These are phyloP conservation scores for Coniochaeta pulveracea DNA, from an alignment of 2,329 filamentous ascomycete species.

Conservation along the genomic window DNA sequence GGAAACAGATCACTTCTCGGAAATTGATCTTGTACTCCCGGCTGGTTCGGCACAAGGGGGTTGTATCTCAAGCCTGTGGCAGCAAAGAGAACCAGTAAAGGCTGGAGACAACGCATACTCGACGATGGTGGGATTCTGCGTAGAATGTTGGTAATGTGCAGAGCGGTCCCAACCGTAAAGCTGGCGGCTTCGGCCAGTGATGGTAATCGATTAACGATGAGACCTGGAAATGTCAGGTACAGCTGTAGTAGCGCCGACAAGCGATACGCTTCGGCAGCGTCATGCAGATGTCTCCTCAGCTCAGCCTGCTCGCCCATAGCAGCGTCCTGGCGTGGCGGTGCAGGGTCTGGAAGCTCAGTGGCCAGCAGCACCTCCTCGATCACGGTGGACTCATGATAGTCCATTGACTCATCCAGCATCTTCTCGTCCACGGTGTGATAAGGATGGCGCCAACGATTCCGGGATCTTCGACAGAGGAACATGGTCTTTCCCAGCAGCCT, in stretches of 20 bases:
- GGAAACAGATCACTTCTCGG: not conserved
- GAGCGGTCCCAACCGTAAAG: conserved; percentile 9
- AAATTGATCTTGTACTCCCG: too few relatives aligned
- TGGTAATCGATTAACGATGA: conserved; percentile 11
- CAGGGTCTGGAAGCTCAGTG: conserved; percentile 7
- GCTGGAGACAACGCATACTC: conserved; percentile 16
- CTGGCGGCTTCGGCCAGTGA: conserved; percentile 8
- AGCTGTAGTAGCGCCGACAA: conserved; percentile 16
- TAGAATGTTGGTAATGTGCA: conserved; percentile 14
- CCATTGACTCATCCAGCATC: conserved; percentile 13
- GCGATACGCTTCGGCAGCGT: conserved; percentile 15
- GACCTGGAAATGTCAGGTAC: conserved; percentile 15
- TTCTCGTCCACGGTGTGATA: conserved; percentile 5
- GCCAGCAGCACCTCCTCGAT: conserved; percentile 13
- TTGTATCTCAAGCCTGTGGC: conserved; percentile 14
- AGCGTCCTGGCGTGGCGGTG: not conserved
- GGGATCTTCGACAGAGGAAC: conserved; percentile 14
- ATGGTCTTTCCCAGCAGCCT: conserved; percentile 16
- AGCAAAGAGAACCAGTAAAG: conserved; percentile 15
- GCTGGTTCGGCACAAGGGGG: conserved; percentile 5
- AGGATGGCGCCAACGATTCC: conserved; percentile 12
- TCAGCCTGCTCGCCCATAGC: not conserved
- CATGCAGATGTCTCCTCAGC: conserved; percentile 6
- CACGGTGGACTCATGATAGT: conserved; percentile 12
- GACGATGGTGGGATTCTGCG: conserved; percentile 9